phyloP scores from a whole-genome alignment of 441 rosid species.

The Cnidoscolus chayamansa region DNA sequence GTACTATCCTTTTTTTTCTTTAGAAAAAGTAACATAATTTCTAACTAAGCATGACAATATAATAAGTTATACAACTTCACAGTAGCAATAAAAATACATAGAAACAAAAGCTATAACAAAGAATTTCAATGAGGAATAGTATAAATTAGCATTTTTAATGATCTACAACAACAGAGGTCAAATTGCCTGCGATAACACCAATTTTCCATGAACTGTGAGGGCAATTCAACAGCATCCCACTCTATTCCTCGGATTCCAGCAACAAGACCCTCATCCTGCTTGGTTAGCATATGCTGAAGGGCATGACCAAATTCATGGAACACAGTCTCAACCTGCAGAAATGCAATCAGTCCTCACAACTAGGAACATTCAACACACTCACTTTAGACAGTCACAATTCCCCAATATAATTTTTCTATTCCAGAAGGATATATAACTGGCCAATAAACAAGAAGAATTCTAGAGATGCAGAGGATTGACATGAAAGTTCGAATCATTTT shows the following conservation, averaged over 20 bases:
- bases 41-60: constrained; percentile 1
- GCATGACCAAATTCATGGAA: constrained; percentile 99
- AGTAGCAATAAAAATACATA: background rate
- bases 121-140: constrained; percentile 11
- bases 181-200: constrained; percentile 93
- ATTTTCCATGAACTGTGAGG: constrained; percentile 96
- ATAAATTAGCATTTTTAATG: background rate
- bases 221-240: constrained; percentile 97
- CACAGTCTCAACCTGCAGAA: constrained; percentile 79
- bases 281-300: constrained; percentile 95
- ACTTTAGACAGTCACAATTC: constrained; percentile 14
- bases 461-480: background rate
- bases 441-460: background rate
- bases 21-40: background rate
- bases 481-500: background rate
- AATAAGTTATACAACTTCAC: background rate
- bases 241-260: constrained; percentile 87
- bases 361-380: background rate
- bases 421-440: background rate
- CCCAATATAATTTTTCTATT: background rate
- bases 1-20: too few relatives aligned
- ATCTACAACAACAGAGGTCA: background rate
- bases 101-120: background rate
- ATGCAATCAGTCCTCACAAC: constrained; percentile 13
- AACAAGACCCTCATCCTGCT: constrained; percentile 83